phyloP scores from a whole-genome alignment of 768 basidiomycete genomes.

The Lentinus brumalis region DNA sequence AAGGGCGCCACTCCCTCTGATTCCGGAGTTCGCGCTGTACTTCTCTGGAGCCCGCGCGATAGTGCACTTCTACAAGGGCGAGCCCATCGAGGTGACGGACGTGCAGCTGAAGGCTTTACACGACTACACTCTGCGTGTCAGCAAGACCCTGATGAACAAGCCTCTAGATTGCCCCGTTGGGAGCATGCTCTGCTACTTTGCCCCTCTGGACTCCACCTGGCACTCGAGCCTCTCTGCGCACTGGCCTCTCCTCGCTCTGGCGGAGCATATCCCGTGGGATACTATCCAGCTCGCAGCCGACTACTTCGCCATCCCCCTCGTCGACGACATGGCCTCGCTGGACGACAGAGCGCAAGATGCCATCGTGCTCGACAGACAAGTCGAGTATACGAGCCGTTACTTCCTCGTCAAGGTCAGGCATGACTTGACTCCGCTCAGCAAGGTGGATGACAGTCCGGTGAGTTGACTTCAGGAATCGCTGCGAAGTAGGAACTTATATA shows the following conservation, averaged over 20 bases:
- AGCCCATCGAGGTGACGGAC: constrained; percentile 50
- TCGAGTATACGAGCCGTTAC: constrained; percentile 77
- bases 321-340: constrained; percentile 27
- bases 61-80: constrained; percentile 48
- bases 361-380: constrained; percentile 73
- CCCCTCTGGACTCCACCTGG: constrained; percentile 55
- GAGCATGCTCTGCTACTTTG: constrained; percentile 65
- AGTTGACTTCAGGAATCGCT: constrained; percentile 29
- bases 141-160: constrained; percentile 68
- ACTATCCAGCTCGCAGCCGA: constrained; percentile 52
- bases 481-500: neutral
- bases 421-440: constrained; percentile 76
- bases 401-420: constrained; percentile 53
- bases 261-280: constrained; percentile 63
- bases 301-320: constrained; percentile 54
- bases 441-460: constrained; percentile 65
- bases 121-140: constrained; percentile 64
- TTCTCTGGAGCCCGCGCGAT: constrained; percentile 47
- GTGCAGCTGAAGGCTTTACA: constrained; percentile 51
- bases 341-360: constrained; percentile 57
- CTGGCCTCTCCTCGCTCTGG: constrained; percentile 36
- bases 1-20: constrained; percentile 60
- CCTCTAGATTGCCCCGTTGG: constrained; percentile 56
- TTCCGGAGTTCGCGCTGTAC: constrained; percentile 62
- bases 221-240: constrained; percentile 24